These are phyloP conservation scores for Aristolochia fimbriata DNA, from an alignment of 164 flowering plant genomes.

Conservation along the genomic window DNA sequence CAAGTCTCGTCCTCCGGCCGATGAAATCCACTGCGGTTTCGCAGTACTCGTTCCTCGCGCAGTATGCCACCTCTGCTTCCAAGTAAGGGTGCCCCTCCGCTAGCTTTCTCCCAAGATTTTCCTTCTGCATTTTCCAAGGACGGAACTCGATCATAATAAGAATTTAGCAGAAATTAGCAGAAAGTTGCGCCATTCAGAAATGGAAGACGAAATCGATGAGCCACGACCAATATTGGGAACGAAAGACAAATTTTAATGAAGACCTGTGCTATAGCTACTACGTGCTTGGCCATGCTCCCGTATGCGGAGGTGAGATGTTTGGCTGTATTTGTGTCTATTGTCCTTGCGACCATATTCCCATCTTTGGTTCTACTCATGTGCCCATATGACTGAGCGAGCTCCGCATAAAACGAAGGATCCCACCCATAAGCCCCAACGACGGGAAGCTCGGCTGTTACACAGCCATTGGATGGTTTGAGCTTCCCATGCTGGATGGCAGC, in stretches of 20 bases:
- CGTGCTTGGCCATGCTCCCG: conserved; percentile 72
- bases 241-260: conserved; percentile 13
- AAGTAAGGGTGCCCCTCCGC: conserved; percentile 19
- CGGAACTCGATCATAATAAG: no score
- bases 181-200: no score
- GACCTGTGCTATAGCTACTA: conserved; percentile 93
- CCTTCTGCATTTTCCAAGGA: conserved; percentile 9
- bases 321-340: conserved; percentile 90
- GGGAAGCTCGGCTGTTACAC: conserved; percentile 48
- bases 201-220: no score
- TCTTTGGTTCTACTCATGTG: conserved; percentile 67
- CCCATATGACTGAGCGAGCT: conserved; percentile 77
- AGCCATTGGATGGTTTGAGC: conserved; percentile 53
- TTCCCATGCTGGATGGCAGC: conserved; percentile 82
- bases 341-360: conserved; percentile 88
- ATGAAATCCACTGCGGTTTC: conserved; percentile 24
- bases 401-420: conserved; percentile 80
- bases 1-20: conserved; percentile 19
- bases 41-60: conserved; percentile 24
- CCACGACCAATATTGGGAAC: no score
- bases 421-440: conserved; percentile 83
- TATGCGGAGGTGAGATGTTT: conserved; percentile 92
- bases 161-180: no score
- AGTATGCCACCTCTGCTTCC: conserved; percentile 23
- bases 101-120: conserved; percentile 18